Conservation (phyloP, 768 basidiomycete genomes). For the Suillus plorans region DNA sequence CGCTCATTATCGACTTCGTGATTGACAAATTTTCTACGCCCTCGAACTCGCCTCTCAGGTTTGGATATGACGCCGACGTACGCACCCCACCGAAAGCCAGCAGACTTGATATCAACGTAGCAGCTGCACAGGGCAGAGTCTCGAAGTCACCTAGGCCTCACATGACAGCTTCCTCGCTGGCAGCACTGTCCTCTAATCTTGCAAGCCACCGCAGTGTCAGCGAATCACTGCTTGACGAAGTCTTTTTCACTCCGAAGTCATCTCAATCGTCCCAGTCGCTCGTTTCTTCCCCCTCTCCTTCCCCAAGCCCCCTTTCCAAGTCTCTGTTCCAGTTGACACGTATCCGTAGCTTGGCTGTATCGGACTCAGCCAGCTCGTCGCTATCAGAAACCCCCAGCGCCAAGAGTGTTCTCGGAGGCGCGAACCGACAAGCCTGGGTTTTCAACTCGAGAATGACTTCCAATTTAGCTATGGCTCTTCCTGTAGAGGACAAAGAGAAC, state of each 20-base stretch:
- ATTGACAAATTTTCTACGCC: conserved; percentile 10
- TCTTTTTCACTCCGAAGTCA: conserved; percentile 1
- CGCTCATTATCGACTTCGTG: conserved; percentile 42
- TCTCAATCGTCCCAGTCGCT: conserved; percentile 1
- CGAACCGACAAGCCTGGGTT: conserved; percentile 3
- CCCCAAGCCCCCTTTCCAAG: background rate
- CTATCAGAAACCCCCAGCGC: background rate
- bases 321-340: background rate
- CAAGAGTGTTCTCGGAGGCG: conserved; percentile 2
- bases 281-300: background rate
- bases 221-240: conserved; percentile 8
- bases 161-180: background rate
- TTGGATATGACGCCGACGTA: background rate
- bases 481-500: conserved; percentile 16
- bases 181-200: background rate
- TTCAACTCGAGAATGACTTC: conserved; percentile 5
- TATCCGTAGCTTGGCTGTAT: background rate
- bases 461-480: conserved; percentile 12
- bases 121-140: background rate
- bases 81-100: background rate
- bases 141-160: background rate
- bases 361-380: background rate
- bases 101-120: background rate
- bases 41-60: background rate
- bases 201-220: background rate